phyloP scores from a whole-genome alignment of 2,329 filamentous ascomycete genomes.

The Paraphaeosphaeria sporulosa region DNA sequence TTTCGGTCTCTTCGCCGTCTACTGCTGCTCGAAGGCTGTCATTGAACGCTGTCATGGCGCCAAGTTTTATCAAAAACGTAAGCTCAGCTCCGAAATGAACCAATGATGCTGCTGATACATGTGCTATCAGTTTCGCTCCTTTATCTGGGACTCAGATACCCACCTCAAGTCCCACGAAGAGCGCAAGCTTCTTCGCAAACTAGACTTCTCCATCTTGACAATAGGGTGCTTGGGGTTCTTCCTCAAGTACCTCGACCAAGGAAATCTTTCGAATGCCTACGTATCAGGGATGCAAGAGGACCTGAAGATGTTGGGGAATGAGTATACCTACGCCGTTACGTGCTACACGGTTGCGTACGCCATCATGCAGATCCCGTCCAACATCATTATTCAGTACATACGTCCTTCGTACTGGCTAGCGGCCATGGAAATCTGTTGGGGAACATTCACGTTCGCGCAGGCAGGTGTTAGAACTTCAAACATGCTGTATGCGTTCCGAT shows the following conservation, averaged over 20 bases:
- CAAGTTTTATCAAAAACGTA: background rate
- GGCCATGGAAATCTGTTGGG: conserved; percentile 41
- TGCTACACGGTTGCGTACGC: conserved; percentile 29
- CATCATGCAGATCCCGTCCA: conserved; percentile 43
- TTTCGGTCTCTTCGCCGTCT: background rate
- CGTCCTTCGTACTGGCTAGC: conserved; percentile 42
- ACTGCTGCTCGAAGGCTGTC: background rate
- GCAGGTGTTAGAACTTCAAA: conserved; percentile 26
- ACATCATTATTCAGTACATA: conserved; percentile 39
- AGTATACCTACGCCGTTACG: conserved; percentile 15
- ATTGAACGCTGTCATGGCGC: background rate
- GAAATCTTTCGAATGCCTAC: conserved; percentile 21
- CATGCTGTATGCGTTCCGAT: conserved; percentile 46
- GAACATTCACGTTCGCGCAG: conserved; percentile 34
- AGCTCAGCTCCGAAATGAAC: background rate
- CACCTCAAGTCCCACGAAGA: conserved; percentile 51
- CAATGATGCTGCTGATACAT: background rate
- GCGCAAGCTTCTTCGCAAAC: conserved; percentile 56
- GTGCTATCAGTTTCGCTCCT: conserved; percentile 17
- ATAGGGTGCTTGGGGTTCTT: conserved; percentile 37
- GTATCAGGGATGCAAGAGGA: conserved; percentile 25
- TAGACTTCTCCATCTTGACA: conserved; percentile 56
- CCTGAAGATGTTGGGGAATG: conserved; percentile 7
- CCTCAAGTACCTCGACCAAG: conserved; percentile 19
- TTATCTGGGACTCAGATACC: conserved; percentile 25